These are phyloP conservation scores for Globisporangium nagaii DNA, from an alignment of 352 stramenopile genomes.

Conservation along the genomic window DNA sequence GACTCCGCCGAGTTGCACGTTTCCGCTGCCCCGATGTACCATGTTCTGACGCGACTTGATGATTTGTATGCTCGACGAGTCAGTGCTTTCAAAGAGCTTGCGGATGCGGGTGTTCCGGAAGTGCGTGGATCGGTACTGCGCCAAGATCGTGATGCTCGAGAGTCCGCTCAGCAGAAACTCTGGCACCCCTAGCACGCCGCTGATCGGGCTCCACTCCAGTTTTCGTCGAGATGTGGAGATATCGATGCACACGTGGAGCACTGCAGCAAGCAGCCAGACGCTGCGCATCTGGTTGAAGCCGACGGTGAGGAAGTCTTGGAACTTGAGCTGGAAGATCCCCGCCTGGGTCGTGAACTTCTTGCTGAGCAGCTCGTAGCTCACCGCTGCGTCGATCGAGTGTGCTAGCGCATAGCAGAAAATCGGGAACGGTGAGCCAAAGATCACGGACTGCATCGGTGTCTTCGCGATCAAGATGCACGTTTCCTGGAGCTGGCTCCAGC, in stretches of 20 bases:
- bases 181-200: conserved; percentile 1
- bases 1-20: neutral
- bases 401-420: conserved; percentile 15
- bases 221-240: neutral
- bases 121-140: neutral
- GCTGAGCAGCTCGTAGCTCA: conserved; percentile 10
- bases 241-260: neutral
- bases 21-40: neutral
- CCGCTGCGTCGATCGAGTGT: conserved; percentile 10
- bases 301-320: conserved; percentile 4
- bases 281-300: conserved; percentile 14
- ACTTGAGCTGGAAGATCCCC: conserved; percentile 2
- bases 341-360: conserved; percentile 3
- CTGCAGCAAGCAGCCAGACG: conserved; percentile 7
- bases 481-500: neutral
- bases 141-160: conserved; percentile 6
- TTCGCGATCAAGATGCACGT: neutral
- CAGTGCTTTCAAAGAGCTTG: neutral
- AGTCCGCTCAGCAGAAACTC: conserved; percentile 5
- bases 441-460: conserved; percentile 11
- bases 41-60: conserved; percentile 2
- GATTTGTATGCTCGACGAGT: neutral
- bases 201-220: neutral
- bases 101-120: conserved; percentile 2
- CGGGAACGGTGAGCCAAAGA: conserved; percentile 13